These are phyloP conservation scores for Hypoxylon sp. DNA, from an alignment of 2,329 filamentous ascomycete genomes.

Conservation along the genomic window DNA sequence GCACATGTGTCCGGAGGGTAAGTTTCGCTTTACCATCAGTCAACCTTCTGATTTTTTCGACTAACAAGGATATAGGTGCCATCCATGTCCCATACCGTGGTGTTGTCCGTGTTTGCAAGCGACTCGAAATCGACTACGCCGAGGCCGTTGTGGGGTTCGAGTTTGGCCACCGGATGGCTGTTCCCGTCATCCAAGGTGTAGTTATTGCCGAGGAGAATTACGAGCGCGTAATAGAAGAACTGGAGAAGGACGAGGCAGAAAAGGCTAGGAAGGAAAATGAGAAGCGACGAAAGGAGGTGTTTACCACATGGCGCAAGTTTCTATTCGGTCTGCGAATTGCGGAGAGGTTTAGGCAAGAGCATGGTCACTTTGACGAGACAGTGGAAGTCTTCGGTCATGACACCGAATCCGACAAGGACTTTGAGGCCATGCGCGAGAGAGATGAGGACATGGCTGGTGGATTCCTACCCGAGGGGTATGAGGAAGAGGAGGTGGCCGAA, in stretches of 20 bases:
- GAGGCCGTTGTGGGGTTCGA: conserved; percentile 97
- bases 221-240: conserved; percentile 77
- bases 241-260: conserved; percentile 80
- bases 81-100: conserved; percentile 84
- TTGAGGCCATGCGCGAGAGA: conserved; percentile 40
- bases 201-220: conserved; percentile 86
- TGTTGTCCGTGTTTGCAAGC: conserved; percentile 81
- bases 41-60: not conserved
- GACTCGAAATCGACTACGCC: conserved; percentile 85
- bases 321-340: conserved; percentile 85
- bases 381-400: conserved; percentile 65
- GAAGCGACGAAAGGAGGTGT: conserved; percentile 77
- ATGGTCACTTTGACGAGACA: conserved; percentile 68
- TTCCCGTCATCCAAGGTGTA: conserved; percentile 89
- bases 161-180: conserved; percentile 92
- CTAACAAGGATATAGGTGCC: conserved; percentile 62
- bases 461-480: conserved; percentile 57
- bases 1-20: conserved; percentile 80
- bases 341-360: conserved; percentile 78
- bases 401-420: conserved; percentile 38
- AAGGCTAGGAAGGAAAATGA: conserved; percentile 80
- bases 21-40: conserved; percentile 40
- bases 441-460: conserved; percentile 67
- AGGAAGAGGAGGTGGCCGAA: conserved; percentile 31
- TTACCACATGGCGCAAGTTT: conserved; percentile 86